Conservation (phyloP, 2,329 filamentous ascomycete species). For the Achaetomium macrosporum region DNA sequence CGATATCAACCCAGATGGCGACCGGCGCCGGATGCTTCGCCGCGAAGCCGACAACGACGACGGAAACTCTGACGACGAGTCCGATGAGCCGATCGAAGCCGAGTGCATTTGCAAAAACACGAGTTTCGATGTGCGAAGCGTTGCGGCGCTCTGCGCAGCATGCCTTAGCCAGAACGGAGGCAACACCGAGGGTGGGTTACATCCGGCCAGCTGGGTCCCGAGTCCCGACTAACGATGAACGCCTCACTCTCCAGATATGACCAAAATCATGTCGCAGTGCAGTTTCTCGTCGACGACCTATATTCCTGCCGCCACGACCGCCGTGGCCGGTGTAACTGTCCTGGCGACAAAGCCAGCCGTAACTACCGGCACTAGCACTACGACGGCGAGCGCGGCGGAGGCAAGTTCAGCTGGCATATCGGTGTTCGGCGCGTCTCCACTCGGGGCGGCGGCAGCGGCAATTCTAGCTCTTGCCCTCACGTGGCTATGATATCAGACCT, state of each 20-base stretch:
- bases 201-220: too few relatives aligned
- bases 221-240: too few relatives aligned
- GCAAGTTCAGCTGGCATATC: too few relatives aligned
- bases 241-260: too few relatives aligned
- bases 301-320: background rate
- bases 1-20: background rate
- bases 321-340: background rate
- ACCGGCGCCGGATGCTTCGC: background rate
- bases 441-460: too few relatives aligned
- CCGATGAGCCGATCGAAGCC: background rate
- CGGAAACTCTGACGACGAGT: background rate
- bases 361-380: too few relatives aligned
- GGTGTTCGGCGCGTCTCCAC: too few relatives aligned
- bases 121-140: background rate
- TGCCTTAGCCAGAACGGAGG: background rate
- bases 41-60: background rate
- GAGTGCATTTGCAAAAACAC: slow-evolving; percentile 1
- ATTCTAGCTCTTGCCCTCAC: too few relatives aligned
- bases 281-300: background rate
- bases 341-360: background rate
- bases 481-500: too few relatives aligned
- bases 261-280: background rate
- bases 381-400: too few relatives aligned
- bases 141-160: background rate
- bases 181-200: background rate